Evolutionary conservation across 345 rosid species (phyloP).

Genomic region (Erucastrum elatum): DNA sequence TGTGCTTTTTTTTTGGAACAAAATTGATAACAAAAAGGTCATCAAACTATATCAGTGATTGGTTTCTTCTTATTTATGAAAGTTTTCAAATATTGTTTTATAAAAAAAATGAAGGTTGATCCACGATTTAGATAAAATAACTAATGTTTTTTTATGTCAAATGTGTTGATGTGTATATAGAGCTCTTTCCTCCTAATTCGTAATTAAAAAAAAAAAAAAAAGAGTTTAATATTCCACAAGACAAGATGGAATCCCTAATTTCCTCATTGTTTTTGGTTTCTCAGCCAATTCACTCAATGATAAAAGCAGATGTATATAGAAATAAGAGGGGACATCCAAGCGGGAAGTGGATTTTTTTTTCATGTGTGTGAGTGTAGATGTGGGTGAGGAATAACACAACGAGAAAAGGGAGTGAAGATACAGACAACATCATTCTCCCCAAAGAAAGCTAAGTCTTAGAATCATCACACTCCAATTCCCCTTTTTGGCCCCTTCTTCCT

Average conservation of each 20-base stretch:
- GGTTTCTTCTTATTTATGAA: background rate
- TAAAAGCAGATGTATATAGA: background rate
- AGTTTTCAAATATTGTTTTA: background rate
- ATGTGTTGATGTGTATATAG: background rate
- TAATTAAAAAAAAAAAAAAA: background rate
- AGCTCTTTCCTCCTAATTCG: background rate
- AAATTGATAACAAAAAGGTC: background rate
- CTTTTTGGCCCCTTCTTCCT: slow-evolving; percentile 32
- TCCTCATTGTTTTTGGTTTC: too few species aligned
- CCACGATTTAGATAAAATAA: background rate
- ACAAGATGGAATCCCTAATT: background rate
- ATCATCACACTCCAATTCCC: slow-evolving; percentile 43
- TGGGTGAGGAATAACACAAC: slow-evolving; percentile 38
- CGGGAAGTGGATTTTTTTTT: slow-evolving; percentile 20
- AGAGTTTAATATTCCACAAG: background rate
- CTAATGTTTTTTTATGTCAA: background rate
- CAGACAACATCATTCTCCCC: slow-evolving; percentile 37
- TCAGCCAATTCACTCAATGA: too few species aligned
- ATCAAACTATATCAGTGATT: background rate
- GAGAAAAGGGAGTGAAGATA: slow-evolving; percentile 20
- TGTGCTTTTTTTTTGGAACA: background rate
- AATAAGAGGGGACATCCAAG: slow-evolving; percentile 13
- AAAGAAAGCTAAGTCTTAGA: slow-evolving; percentile 42
- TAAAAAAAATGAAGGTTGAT: background rate
- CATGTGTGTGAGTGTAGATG: slow-evolving; percentile 40